Conservation (phyloP, 192 early-diverging fungal species). For the Coemansia sp. region DNA sequence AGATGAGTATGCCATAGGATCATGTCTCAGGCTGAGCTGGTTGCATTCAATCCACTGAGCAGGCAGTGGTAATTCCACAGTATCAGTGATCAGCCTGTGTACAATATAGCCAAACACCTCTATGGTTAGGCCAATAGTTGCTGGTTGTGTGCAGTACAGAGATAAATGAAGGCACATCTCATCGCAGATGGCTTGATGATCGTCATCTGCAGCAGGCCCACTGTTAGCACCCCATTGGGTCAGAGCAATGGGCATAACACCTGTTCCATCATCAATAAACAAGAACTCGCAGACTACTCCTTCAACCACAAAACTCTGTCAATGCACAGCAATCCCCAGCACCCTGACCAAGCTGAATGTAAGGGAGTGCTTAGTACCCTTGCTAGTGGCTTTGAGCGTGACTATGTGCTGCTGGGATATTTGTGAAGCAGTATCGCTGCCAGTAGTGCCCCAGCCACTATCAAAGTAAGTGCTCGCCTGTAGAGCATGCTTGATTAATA, state of each 20-base stretch:
- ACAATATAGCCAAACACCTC: neutral
- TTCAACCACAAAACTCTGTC: neutral
- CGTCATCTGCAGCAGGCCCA: neutral
- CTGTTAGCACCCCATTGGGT: too few species aligned
- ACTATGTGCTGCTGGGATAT: neutral
- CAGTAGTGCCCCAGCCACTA: neutral
- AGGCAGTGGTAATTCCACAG: neutral
- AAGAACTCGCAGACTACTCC: neutral
- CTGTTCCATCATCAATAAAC: slow-evolving; percentile 1
- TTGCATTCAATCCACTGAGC: neutral
- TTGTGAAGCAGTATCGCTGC: neutral
- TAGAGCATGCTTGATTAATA: neutral
- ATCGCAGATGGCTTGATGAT: neutral
- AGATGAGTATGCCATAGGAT: neutral
- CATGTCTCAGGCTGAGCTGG: neutral
- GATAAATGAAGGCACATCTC: neutral
- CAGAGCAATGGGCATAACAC: neutral
- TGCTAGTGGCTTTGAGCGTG: neutral
- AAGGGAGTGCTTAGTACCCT: neutral
- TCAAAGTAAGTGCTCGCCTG: neutral
- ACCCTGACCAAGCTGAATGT: neutral
- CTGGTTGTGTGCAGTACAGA: neutral
- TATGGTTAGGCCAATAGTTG: neutral
- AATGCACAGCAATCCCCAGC: neutral
- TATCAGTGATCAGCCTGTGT: too few species aligned